Conservation (phyloP, 2,329 filamentous ascomycete genomes). For the Colletotrichum echinochloae region DNA sequence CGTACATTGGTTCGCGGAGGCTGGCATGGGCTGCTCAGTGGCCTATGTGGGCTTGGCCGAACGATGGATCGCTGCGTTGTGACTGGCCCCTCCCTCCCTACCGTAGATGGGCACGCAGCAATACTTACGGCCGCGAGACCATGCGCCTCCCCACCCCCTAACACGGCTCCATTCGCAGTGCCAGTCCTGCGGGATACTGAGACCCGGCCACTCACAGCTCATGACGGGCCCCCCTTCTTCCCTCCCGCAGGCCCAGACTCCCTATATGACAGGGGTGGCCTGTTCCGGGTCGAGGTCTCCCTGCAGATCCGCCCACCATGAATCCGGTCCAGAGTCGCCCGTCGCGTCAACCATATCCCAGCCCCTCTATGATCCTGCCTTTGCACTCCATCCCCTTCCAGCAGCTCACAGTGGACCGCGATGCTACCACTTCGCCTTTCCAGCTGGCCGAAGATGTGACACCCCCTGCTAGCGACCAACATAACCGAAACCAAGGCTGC, state of each 20-base stretch:
- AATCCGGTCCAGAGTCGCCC: constrained; percentile 8
- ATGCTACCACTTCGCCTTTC: constrained; percentile 1
- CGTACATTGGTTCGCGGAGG: constrained; percentile 2
- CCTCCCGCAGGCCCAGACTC: not conserved
- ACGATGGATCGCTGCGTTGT: constrained; percentile 28
- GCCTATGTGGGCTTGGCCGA: constrained; percentile 27
- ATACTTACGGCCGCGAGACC: constrained; percentile 13
- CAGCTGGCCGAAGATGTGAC: constrained; percentile 17
- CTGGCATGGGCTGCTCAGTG: constrained; percentile 32
- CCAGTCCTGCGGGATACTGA: constrained; percentile 27
- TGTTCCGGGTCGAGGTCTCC: constrained; percentile 29
- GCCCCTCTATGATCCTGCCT: constrained; percentile 19
- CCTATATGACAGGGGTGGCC: constrained; percentile 17
- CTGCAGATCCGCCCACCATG: constrained; percentile 29
- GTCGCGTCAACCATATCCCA: constrained; percentile 25
- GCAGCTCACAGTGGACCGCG: constrained; percentile 2
- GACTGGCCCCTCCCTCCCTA: constrained; percentile 9
- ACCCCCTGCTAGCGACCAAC: constrained; percentile 1
- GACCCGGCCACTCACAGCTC: constrained; percentile 29
- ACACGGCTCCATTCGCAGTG: constrained; percentile 21
- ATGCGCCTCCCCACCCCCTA: constrained; percentile 13
- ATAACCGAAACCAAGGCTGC: not conserved
- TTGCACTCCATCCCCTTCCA: constrained; percentile 35
- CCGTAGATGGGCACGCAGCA: not conserved
- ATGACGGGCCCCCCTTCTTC: not conserved